A percentile compares a stretch with the other conserved stretches of the same genome.
phyloP scores from a whole-genome alignment of 257 asterid species.

The Coffea eugenioides region DNA sequence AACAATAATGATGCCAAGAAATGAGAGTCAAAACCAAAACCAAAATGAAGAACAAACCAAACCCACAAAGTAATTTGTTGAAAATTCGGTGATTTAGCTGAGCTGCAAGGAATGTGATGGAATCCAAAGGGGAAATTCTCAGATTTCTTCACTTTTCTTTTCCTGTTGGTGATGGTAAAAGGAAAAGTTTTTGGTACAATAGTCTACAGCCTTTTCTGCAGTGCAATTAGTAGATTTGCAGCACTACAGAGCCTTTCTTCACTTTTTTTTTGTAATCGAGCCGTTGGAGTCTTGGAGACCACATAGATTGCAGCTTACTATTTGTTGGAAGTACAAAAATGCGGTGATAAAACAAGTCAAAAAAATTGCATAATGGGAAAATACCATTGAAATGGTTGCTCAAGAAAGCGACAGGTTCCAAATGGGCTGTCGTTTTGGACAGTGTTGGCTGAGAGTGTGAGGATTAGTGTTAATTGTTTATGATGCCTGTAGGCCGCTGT shows the following conservation, averaged over 20 bases:
- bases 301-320: constrained; percentile 14
- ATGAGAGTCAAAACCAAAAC: constrained; percentile 22
- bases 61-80: constrained; percentile 34
- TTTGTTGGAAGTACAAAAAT: background rate
- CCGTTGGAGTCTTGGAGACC: constrained; percentile 16
- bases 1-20: background rate
- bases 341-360: background rate
- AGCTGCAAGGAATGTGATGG: constrained; percentile 47
- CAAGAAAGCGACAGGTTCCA: background rate
- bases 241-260: too few relatives aligned
- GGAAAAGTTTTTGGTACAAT: constrained; percentile 36
- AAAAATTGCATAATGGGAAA: background rate
- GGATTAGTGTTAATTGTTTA: background rate
- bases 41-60: constrained; percentile 29
- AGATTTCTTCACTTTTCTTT: constrained; percentile 48
- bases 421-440: constrained; percentile 10
- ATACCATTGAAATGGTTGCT: background rate
- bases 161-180: constrained; percentile 47
- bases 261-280: background rate
- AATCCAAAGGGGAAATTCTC: constrained; percentile 37
- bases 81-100: constrained; percentile 33
- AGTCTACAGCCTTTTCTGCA: constrained; percentile 7
- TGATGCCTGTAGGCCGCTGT: background rate
- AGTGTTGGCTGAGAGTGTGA: background rate
- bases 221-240: background rate